A percentile compares a stretch with the other conserved stretches of the same genome.
Conservation (phyloP, 768 basidiomycete genomes). For the Russula vinacea region DNA sequence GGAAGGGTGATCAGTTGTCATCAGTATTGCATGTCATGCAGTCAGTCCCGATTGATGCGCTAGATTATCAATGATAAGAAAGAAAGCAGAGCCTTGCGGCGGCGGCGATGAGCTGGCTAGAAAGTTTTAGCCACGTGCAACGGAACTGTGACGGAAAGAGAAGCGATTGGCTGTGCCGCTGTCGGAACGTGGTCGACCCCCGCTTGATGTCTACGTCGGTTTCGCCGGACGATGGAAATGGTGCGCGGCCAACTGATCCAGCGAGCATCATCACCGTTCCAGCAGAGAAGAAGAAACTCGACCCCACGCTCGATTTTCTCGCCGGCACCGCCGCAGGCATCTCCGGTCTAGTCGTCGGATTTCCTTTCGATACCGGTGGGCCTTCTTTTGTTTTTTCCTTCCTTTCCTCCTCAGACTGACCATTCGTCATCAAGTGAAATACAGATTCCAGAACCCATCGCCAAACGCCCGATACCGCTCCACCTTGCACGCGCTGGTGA, state of each 20-base stretch:
- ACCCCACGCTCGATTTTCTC: slow-evolving; percentile 70
- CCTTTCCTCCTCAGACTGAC: background rate
- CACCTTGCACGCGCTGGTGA: slow-evolving; percentile 58
- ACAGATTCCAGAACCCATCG: slow-evolving; percentile 68
- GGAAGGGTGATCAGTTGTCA: too few relatives aligned
- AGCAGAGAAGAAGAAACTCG: slow-evolving; percentile 43
- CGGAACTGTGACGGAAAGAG: too few relatives aligned
- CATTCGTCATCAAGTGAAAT: slow-evolving; percentile 55
- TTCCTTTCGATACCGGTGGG: slow-evolving; percentile 39
- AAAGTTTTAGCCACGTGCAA: too few relatives aligned
- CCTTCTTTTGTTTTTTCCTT: too few relatives aligned
- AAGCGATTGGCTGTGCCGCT: too few relatives aligned
- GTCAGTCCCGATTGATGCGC: background rate
- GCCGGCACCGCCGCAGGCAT: slow-evolving; percentile 69
- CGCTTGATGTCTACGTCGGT: slow-evolving; percentile 11
- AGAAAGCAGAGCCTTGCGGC: too few relatives aligned
- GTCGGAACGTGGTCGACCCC: too few relatives aligned
- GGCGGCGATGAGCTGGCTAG: too few relatives aligned
- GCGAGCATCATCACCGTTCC: too few relatives aligned
- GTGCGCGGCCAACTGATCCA: background rate
- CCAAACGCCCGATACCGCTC: slow-evolving; percentile 57
- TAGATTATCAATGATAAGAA: background rate
- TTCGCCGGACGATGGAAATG: slow-evolving; percentile 5
- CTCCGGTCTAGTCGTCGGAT: slow-evolving; percentile 36
- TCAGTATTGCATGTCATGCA: too few relatives aligned